Evolutionary conservation across 371 early-diverging fungal genomes (phyloP).

Genomic region (Chytridiales sp.): DNA sequence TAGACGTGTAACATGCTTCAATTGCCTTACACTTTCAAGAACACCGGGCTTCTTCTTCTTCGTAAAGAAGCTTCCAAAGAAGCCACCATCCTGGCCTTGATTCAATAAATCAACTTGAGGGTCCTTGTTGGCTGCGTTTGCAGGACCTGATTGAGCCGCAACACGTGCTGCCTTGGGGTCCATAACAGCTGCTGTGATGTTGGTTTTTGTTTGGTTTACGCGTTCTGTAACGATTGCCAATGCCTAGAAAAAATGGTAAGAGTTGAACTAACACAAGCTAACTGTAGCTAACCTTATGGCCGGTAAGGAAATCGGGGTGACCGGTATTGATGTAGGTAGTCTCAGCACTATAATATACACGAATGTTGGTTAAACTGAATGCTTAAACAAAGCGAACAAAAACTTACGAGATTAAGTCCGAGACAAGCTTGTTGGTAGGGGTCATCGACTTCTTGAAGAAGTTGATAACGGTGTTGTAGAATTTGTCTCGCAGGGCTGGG

Average conservation of each 20-base stretch:
- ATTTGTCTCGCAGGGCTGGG: conserved; percentile 87
- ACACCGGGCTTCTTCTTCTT: conserved; percentile 69
- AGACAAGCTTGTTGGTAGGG: conserved; percentile 94
- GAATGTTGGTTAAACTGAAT: neutral
- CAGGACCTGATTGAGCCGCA: no score
- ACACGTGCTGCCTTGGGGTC: no score
- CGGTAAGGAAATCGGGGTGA: conserved; percentile 97
- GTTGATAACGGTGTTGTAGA: conserved; percentile 84
- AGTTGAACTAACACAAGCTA: neutral
- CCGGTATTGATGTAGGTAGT: conserved; percentile 97
- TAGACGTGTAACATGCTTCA: neutral
- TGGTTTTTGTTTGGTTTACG: conserved; percentile 57
- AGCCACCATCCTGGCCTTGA: conserved; percentile 60
- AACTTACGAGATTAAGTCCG: conserved; percentile 79
- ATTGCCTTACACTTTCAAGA: conserved; percentile 73
- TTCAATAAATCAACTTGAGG: conserved; percentile 41
- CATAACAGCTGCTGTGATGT: no score
- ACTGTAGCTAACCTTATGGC: conserved; percentile 64
- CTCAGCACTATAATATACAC: conserved; percentile 87
- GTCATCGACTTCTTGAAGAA: conserved; percentile 85
- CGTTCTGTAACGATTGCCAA: conserved; percentile 89
- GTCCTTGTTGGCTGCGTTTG: conserved; percentile 38
- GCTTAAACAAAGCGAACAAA: neutral
- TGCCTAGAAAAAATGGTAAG: conserved; percentile 44
- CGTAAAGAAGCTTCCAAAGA: conserved; percentile 94